Evolutionary conservation across 768 basidiomycete genomes (phyloP).

Genomic region (Lepiota venenata): DNA sequence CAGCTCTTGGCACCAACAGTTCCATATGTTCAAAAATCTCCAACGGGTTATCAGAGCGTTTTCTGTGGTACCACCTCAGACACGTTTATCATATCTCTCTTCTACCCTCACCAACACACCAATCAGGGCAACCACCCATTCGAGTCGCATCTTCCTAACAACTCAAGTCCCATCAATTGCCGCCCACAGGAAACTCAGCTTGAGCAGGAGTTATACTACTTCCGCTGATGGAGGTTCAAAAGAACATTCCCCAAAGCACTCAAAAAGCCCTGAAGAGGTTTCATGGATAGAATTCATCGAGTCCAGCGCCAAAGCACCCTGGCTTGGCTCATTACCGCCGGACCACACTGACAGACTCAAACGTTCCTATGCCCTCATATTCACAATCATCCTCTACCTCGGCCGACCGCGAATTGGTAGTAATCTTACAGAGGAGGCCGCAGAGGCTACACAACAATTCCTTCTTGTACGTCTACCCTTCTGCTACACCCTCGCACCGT

Average conservation of each 20-base stretch:
- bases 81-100: too few relatives aligned
- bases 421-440: too few relatives aligned
- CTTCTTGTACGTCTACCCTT: neutral
- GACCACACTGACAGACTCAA: constrained; percentile 4
- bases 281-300: constrained; percentile 11
- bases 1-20: too few relatives aligned
- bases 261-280: neutral
- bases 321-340: constrained; percentile 6
- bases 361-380: constrained; percentile 8
- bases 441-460: neutral
- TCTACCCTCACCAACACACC: neutral
- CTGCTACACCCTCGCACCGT: too few relatives aligned
- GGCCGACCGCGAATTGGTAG: neutral
- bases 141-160: neutral
- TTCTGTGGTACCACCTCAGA: too few relatives aligned
- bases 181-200: neutral
- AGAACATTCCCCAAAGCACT: neutral
- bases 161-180: neutral
- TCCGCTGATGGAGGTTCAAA: neutral
- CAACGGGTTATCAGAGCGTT: neutral
- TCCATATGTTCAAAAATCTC: neutral
- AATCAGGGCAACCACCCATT: neutral
- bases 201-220: neutral
- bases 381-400: constrained; percentile 12
- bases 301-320: constrained; percentile 1